phyloP scores from a whole-genome alignment of 306 rosid genomes.

The Vigna trinervia region DNA sequence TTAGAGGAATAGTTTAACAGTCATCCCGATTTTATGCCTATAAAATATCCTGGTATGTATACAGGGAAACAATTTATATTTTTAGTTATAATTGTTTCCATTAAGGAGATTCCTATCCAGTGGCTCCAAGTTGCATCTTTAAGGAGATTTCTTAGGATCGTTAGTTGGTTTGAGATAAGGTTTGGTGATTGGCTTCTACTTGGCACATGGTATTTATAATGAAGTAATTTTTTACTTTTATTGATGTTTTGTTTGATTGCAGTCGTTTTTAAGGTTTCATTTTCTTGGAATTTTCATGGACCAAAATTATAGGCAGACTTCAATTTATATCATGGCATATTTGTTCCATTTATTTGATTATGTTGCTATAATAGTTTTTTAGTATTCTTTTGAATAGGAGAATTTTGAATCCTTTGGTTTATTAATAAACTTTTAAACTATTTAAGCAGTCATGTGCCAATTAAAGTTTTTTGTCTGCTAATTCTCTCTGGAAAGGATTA shows the following conservation, averaged over 20 bases:
- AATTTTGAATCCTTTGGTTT: neutral
- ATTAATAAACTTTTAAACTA: neutral
- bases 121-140: neutral
- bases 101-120: constrained; percentile 18
- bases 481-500: neutral
- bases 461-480: neutral
- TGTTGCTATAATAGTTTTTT: neutral
- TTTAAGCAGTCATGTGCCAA: neutral
- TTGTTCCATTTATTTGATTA: neutral
- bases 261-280: neutral
- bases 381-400: neutral
- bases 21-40: neutral
- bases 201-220: neutral
- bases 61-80: neutral
- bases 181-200: constrained; percentile 16
- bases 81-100: neutral
- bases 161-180: constrained; percentile 1
- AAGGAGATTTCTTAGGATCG: constrained; percentile 13
- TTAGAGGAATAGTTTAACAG: constrained; percentile 5
- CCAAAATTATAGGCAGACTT: neutral
- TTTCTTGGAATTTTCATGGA: constrained; percentile 8
- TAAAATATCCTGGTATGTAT: constrained; percentile 3
- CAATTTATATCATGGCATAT: neutral
- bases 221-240: constrained; percentile 24
- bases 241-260: constrained; percentile 29